These are phyloP conservation scores for Apiospora pterosperma DNA, from an alignment of 2,329 filamentous ascomycete genomes.

Conservation along the genomic window DNA sequence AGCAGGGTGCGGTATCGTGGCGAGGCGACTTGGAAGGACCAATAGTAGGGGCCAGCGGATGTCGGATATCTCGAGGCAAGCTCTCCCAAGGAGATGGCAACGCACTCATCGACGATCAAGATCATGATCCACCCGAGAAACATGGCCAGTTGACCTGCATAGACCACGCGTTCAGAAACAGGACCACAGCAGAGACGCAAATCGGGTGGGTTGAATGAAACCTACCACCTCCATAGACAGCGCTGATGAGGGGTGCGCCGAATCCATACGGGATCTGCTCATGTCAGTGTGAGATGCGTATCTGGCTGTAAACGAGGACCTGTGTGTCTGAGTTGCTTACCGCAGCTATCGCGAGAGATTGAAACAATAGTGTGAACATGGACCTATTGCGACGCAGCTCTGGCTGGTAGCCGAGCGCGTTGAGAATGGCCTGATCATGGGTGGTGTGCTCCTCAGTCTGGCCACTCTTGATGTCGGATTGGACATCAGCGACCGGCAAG, in stretches of 20 bases:
- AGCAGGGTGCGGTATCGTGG: constrained; percentile 39
- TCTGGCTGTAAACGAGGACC: too few species aligned
- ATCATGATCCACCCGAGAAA: constrained; percentile 56
- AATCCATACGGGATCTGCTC: constrained; percentile 49
- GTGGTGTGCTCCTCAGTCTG: not conserved
- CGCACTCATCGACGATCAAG: constrained; percentile 48
- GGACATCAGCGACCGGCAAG: not conserved
- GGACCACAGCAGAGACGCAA: not conserved
- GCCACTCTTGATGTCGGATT: not conserved
- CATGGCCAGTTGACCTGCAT: constrained; percentile 47
- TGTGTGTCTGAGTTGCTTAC: constrained; percentile 16
- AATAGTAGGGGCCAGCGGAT: constrained; percentile 50
- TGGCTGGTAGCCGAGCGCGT: constrained; percentile 51
- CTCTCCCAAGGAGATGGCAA: constrained; percentile 48
- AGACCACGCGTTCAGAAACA: not conserved
- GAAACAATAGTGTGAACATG: constrained; percentile 57
- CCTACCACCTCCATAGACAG: constrained; percentile 35
- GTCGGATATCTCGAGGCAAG: constrained; percentile 50
- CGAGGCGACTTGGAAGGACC: constrained; percentile 46
- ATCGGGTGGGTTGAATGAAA: not conserved
- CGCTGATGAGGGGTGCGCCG: constrained; percentile 32
- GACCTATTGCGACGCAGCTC: constrained; percentile 57
- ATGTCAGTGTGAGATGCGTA: not conserved
- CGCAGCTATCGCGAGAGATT: constrained; percentile 57
- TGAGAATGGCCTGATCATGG: constrained; percentile 19